phyloP scores from a whole-genome alignment of 805 yeast species.

The Nakazawaea molendinolei region DNA sequence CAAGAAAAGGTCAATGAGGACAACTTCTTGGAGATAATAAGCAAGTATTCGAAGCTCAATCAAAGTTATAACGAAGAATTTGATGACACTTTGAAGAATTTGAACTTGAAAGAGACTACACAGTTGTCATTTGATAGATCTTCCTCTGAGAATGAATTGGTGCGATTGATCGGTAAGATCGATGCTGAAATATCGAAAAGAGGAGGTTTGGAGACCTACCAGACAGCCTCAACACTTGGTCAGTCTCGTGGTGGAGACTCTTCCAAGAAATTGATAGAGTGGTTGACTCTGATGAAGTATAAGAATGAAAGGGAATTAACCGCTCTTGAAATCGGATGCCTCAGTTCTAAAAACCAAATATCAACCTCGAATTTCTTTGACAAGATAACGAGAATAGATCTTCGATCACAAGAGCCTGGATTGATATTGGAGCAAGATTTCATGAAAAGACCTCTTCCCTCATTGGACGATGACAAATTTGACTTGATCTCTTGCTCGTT shows the following conservation, averaged over 20 bases:
- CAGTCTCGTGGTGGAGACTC: slow-evolving; percentile 93
- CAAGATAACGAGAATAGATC: slow-evolving; percentile 59
- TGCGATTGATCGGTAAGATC: slow-evolving; percentile 40
- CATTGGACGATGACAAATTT: slow-evolving; percentile 37
- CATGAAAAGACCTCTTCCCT: slow-evolving; percentile 66
- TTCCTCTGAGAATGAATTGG: slow-evolving; percentile 14
- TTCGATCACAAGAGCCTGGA: slow-evolving; percentile 70
- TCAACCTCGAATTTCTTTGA: slow-evolving; percentile 51
- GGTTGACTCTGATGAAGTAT: slow-evolving; percentile 41
- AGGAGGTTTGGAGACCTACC: slow-evolving; percentile 80
- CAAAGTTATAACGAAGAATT: slow-evolving; percentile 12
- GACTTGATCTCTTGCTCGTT: slow-evolving; percentile 74
- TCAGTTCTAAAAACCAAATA: slow-evolving; percentile 62
- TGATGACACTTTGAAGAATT: slow-evolving; percentile 9
- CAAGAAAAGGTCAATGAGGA: slow-evolving; percentile 18
- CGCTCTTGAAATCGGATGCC: slow-evolving; percentile 81
- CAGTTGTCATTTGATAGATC: slow-evolving; percentile 12
- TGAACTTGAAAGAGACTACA: slow-evolving; percentile 18
- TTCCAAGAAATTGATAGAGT: slow-evolving; percentile 69
- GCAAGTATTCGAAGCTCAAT: slow-evolving; percentile 6
- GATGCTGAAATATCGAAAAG: slow-evolving; percentile 53
- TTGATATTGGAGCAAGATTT: slow-evolving; percentile 71
- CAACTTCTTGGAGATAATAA: slow-evolving; percentile 14
- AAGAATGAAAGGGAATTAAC: slow-evolving; percentile 13
- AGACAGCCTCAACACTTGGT: slow-evolving; percentile 79